phyloP scores from a whole-genome alignment of 2,329 filamentous ascomycete genomes.

The Parastagonospora nodorum region DNA sequence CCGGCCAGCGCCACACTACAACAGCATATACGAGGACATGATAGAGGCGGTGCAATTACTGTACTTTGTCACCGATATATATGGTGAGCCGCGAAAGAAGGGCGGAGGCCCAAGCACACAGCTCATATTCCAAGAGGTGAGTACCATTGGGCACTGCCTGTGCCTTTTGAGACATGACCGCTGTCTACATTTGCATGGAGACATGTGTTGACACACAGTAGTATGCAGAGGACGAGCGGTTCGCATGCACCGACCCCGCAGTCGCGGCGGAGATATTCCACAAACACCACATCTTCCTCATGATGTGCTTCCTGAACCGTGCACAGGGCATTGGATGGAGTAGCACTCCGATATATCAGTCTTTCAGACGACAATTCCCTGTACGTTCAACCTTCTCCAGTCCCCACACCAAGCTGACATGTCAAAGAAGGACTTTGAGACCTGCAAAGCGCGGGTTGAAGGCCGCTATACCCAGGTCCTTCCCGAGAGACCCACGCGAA shows the following conservation, averaged over 20 bases:
- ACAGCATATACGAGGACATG: conserved; percentile 62
- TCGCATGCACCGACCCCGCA: conserved; percentile 26
- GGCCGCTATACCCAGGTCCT: conserved; percentile 29
- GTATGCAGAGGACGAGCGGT: conserved; percentile 44
- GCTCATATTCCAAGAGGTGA: conserved; percentile 48
- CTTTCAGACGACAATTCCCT: conserved; percentile 47
- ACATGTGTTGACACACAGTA: conserved; percentile 16
- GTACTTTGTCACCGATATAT: conserved; percentile 65
- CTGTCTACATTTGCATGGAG: too few species aligned
- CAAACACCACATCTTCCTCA: conserved; percentile 50
- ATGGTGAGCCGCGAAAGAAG: conserved; percentile 50
- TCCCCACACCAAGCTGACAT: conserved; percentile 6
- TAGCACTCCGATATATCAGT: conserved; percentile 49
- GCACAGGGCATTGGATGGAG: conserved; percentile 53
- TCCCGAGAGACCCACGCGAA: conserved; percentile 11
- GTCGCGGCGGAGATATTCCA: conserved; percentile 38
- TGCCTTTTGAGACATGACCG: background rate
- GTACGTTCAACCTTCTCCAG: conserved; percentile 16
- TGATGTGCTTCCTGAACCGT: conserved; percentile 51
- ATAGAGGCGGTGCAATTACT: conserved; percentile 67
- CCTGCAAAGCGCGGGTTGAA: conserved; percentile 35
- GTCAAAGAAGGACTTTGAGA: conserved; percentile 35
- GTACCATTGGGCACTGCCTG: conserved; percentile 4
- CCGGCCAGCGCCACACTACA: conserved; percentile 63
- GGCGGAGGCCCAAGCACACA: conserved; percentile 46